Evolutionary conservation across 202 grass and related monocot genomes (phyloP), one percentile per base, ranked within the genome.

Genomic region (Schoenoplectus tabernaemontani): DNA sequence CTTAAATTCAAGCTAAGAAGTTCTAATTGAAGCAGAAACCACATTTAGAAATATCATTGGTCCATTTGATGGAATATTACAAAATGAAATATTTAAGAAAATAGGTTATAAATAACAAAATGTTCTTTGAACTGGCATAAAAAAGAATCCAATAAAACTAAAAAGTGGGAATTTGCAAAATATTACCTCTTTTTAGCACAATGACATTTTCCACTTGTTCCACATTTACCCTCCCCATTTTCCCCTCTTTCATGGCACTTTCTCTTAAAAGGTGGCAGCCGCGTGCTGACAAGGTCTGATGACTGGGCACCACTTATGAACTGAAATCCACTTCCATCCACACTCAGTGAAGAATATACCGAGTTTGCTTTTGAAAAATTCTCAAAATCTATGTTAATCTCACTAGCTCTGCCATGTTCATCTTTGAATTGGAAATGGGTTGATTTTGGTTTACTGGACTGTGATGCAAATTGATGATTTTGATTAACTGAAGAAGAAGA

Each of bases 381-480:
- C 83, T 92, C 90, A 86, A 99, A 91, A 85, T 93, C 90, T 86
- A 99, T 88, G 81, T 75, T 92, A 64, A 92, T 89, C 83, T 85
- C 90, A 78, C 80, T 85, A 68, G 50, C 53, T 77, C 64, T 82
- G 78, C 70, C 79, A 64, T 78, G 80, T 59, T 72, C 78, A 77
- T 95, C 88, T 37, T 92, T 88, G 38, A 93, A 87, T 82, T 92
- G 85, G 59, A 84, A 66, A 30, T 84, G 88, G 61, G 83, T 81
- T 26, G 85, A 20, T 67, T 80, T 81, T 77, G 73, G 47, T 57
- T 73, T 60, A 62, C 64, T 82, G 26, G 66, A 82, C 24, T 82
- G 80, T 36, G 70, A 87, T 16, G 70, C 63, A 11, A 87, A 83
- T 37, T 87, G 83, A 68, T 86, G 72, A 32, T 64, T 79, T 51